phyloP scores from a whole-genome alignment of 352 stramenopile genomes.

The Globisporangium acanthophoron region DNA sequence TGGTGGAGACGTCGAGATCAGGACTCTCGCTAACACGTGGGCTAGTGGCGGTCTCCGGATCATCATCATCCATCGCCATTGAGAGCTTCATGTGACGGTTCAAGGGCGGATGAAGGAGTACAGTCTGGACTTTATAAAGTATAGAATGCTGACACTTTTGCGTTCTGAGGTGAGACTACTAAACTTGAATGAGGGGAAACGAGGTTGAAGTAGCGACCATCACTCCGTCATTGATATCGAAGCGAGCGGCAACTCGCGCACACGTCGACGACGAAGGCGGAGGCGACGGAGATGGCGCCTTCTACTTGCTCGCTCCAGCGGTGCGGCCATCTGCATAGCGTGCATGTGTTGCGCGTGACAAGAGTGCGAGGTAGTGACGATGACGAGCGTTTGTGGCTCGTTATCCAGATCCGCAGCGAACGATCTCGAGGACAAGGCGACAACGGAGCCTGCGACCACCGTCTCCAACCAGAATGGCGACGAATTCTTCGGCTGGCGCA shows the following conservation, averaged over 20 bases:
- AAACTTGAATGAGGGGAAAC: background rate
- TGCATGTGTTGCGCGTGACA: no score
- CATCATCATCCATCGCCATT: background rate
- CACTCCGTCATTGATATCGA: background rate
- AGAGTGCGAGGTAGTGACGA: background rate
- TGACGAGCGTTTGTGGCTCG: background rate
- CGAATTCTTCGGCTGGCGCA: slow-evolving; percentile 52
- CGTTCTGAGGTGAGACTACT: background rate
- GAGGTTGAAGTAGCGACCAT: slow-evolving; percentile 1
- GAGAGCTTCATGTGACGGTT: no score
- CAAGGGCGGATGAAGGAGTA: no score
- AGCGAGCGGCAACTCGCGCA: background rate
- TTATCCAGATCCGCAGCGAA: no score
- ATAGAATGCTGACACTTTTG: background rate
- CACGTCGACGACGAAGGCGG: background rate
- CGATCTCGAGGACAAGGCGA: background rate
- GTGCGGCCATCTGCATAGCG: background rate
- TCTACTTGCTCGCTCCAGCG: background rate
- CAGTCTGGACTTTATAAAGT: no score
- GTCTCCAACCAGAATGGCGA: background rate
- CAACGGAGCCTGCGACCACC: background rate
- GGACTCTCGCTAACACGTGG: background rate
- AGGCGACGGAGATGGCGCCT: background rate
- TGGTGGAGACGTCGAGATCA: background rate
- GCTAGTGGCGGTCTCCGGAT: background rate